A percentile compares a stretch with the other conserved stretches of the same genome.
These are phyloP conservation scores for Tuber indicum DNA, from an alignment of 495 filamentous ascomycete species.

Conservation along the genomic window DNA sequence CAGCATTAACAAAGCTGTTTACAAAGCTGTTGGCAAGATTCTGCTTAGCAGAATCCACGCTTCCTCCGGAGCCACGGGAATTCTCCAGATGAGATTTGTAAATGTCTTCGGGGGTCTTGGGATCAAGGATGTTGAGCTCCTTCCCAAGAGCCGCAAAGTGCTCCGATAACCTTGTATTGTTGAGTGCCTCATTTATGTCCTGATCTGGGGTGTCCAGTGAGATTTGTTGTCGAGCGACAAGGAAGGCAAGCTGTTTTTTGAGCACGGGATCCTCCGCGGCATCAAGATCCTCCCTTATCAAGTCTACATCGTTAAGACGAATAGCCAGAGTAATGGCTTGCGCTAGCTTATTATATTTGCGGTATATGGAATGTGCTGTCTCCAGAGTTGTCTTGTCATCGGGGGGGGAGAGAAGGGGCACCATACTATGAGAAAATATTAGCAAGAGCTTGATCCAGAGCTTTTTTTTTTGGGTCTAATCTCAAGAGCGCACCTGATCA, in stretches of 20 bases:
- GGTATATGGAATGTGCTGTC: constrained; percentile 88
- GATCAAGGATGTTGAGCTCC: constrained; percentile 93
- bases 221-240: constrained; percentile 86
- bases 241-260: constrained; percentile 90
- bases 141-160: constrained; percentile 92
- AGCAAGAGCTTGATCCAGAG: constrained; percentile 1
- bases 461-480: constrained; percentile 22
- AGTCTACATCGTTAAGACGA: constrained; percentile 73
- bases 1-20: constrained; percentile 92
- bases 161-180: constrained; percentile 78
- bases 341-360: constrained; percentile 78
- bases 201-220: constrained; percentile 68
- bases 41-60: constrained; percentile 89
- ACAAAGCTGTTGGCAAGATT: constrained; percentile 95
- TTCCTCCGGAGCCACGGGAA: constrained; percentile 74
- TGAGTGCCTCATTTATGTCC: constrained; percentile 71
- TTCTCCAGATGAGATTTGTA: constrained; percentile 99
- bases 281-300: constrained; percentile 72
- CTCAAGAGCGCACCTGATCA: constrained; percentile 56
- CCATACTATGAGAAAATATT: constrained; percentile 58
- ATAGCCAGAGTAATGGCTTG: constrained; percentile 94
- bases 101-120: constrained; percentile 95
- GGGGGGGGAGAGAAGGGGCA: constrained; percentile 91
- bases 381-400: constrained; percentile 91
- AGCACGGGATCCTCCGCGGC: constrained; percentile 73